Evolutionary conservation across 2,329 filamentous ascomycete genomes (phyloP), one percentile per base, ranked within the genome.

Genomic region (Diaporthe vaccinii): DNA sequence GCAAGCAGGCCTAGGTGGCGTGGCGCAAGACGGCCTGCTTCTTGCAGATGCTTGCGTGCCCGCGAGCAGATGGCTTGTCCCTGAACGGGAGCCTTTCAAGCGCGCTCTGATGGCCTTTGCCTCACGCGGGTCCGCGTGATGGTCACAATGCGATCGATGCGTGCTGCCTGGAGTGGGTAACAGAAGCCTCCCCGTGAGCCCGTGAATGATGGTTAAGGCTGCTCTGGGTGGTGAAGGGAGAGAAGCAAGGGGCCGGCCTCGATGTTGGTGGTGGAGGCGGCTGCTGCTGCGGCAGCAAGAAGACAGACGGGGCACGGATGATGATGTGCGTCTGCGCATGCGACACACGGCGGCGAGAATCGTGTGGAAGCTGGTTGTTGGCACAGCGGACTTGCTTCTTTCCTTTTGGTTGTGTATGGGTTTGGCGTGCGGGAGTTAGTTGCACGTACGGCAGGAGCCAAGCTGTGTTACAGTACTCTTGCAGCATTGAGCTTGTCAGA

Each of bases 381-480:
- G 31, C 65, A 68, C 15, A 15, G 14, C 28, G 62, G 34, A 17
- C 20, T 46, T 68, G 31, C 62, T 39, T 68, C 62, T 39, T 51
- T 25, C 6, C 22, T 53, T 68, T 17, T 39, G 25, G 59, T 67
- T 51, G 62, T 51, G 61, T 36, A 3, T 51, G 61, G 41, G 28
- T 51, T 34, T 67, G 44, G 44, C 44, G 12, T 36, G 62, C 44
- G 62, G 44, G 44, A 67, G 44, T 51, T 51, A 25, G 59, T 44
- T 44, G 39, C 10, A 46, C 59, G 62, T 28, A 36, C 31, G 51
- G 41, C 59, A 31, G 36, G 12, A 41, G 36, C n/a, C 10, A 44
- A n/a, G 59, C 36, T 25, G 59, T 67, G 61, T 36, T 34, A n/a
- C n/a, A n/a, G n/a, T n/a, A 51, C 28, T 5, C 9, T n/a, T 51